These are phyloP conservation scores for Ceratorhiza oryzae-sativae DNA, from an alignment of 1,284 basidiomycete genomes.

Conservation along the genomic window DNA sequence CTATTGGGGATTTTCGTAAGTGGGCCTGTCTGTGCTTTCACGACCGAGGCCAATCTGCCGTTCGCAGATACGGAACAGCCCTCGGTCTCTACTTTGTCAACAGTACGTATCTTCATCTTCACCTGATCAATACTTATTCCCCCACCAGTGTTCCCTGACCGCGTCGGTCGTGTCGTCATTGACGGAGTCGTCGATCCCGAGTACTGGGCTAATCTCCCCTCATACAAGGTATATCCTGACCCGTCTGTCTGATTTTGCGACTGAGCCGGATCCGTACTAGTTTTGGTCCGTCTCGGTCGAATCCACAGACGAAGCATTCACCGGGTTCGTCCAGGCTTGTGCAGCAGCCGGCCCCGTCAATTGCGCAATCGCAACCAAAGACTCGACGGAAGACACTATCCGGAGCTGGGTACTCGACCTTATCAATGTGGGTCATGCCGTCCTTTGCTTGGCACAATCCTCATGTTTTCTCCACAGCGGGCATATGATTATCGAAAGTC, in stretches of 20 bases:
- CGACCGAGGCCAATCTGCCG: no score
- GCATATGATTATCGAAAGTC: conserved; percentile 18
- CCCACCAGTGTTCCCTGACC: no score
- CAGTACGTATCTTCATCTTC: no score
- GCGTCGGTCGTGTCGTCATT: no score
- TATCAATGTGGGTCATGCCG: no score
- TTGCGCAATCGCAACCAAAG: conserved; percentile 29
- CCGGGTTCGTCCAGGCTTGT: conserved; percentile 27
- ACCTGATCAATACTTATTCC: no score
- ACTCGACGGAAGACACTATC: neutral
- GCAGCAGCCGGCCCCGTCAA: conserved; percentile 21
- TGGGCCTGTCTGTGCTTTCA: no score
- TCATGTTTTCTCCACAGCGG: neutral
- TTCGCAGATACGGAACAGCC: no score
- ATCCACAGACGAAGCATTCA: conserved; percentile 24
- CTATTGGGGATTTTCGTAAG: no score
- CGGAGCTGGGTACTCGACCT: neutral
- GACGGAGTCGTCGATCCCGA: conserved; percentile 41
- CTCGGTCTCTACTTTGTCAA: no score
- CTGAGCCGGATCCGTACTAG: neutral
- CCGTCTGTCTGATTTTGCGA: no score
- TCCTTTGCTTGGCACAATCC: no score
- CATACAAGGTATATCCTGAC: conserved; percentile 19
- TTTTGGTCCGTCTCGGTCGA: neutral
- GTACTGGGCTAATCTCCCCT: neutral